Percentiles rank a stretch among this genome's conserved stretches.
phyloP scores from a whole-genome alignment of 139 green algal species.

The Coccomyxa sp. region DNA sequence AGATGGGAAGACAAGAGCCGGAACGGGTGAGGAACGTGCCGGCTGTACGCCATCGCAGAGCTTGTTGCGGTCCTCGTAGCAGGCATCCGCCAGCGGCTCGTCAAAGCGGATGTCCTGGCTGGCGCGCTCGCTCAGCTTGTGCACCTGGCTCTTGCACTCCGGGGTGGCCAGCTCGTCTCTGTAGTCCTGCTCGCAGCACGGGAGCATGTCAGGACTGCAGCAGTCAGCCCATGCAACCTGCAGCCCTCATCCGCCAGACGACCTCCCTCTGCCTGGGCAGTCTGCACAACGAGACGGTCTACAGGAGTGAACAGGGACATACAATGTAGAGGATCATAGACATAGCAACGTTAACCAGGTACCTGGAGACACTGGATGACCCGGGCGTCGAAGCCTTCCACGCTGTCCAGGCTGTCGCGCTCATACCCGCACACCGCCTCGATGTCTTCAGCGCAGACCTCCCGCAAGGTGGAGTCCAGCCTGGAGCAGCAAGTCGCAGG shows the following conservation, averaged over 20 bases:
- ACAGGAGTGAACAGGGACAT: no score
- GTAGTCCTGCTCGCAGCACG: conserved; percentile 32
- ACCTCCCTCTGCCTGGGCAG: no score
- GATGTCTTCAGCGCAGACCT: conserved; percentile 46
- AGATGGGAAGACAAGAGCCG: no score
- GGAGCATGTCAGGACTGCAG: no score
- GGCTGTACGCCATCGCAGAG: conserved; percentile 51
- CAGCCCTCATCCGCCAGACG: neutral
- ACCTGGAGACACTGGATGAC: conserved; percentile 26
- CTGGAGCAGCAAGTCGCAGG: no score
- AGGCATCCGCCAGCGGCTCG: conserved; percentile 62
- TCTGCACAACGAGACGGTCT: no score
- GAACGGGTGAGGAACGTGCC: no score
- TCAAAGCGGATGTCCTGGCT: conserved; percentile 85
- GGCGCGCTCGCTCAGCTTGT: conserved; percentile 44
- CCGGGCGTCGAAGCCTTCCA: conserved; percentile 18
- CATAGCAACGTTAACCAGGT: no score
- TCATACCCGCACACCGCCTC: conserved; percentile 43
- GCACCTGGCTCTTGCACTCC: conserved; percentile 56
- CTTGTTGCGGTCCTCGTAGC: conserved; percentile 56
- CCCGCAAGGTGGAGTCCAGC: conserved; percentile 60
- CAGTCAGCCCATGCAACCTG: neutral
- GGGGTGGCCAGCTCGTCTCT: conserved; percentile 28
- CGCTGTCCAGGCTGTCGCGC: conserved; percentile 12
- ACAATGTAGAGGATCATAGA: no score